Conservation (phyloP, 345 rosid species). For the Turritis glabra region DNA sequence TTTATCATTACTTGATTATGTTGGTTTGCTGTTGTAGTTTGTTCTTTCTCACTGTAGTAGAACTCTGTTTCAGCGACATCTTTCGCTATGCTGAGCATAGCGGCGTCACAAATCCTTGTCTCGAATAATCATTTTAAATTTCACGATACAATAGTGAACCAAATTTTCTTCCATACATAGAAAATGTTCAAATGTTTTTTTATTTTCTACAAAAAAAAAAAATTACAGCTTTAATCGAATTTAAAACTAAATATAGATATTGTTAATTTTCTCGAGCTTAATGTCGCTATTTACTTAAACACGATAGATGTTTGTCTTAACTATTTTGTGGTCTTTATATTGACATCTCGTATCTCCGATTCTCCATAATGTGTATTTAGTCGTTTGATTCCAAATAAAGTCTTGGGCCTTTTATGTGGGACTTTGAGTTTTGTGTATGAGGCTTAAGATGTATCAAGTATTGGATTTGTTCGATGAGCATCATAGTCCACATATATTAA, state of each 20-base stretch:
- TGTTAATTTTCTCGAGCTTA: no score
- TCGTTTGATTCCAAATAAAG: neutral
- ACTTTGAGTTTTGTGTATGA: no score
- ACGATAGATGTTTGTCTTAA: neutral
- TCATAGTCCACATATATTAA: neutral
- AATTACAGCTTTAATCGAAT: neutral
- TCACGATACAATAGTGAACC: neutral
- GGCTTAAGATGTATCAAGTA: neutral
- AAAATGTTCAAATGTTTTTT: no score
- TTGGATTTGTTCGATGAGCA: neutral
- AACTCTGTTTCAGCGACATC: neutral
- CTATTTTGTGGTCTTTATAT: neutral
- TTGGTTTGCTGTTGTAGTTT: neutral
- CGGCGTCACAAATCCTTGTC: neutral
- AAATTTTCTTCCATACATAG: no score
- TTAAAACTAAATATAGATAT: no score
- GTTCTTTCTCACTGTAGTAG: neutral
- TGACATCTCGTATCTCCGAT: neutral
- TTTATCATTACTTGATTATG: no score
- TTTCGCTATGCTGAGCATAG: neutral
- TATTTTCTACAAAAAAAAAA: no score
- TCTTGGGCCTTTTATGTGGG: no score
- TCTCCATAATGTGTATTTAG: neutral
- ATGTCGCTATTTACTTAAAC: no score
- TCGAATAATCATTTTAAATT: neutral